Percentiles rank a stretch among this genome's conserved stretches.
phyloP scores from a whole-genome alignment of 257 asterid genomes.

The Petunia axillaris region DNA sequence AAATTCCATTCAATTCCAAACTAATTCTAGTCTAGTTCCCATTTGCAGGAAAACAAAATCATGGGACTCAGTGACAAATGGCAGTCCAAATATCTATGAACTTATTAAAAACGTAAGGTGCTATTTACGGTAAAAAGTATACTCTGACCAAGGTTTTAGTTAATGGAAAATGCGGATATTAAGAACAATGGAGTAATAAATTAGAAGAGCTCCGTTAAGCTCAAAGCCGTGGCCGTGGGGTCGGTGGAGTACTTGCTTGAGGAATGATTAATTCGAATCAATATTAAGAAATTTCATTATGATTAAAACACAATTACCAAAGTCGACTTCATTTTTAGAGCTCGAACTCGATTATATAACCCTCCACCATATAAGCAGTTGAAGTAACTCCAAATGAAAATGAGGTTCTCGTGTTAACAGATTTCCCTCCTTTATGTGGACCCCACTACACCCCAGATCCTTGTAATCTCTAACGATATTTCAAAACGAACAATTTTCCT shows the following conservation, averaged over 20 bases:
- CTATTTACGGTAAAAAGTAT: no score
- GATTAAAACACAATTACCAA: no score
- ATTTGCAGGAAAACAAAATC: neutral
- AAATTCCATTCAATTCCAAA: no score
- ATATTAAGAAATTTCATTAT: no score
- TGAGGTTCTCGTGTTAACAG: neutral
- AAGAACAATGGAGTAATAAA: no score
- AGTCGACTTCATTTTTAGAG: no score
- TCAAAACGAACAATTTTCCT: neutral
- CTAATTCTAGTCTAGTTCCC: no score
- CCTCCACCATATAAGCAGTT: no score
- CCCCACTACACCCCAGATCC: neutral
- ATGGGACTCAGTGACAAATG: neutral
- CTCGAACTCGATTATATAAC: no score
- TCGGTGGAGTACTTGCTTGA: neutral
- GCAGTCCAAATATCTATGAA: neutral
- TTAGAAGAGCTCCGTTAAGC: neutral
- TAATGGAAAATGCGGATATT: neutral
- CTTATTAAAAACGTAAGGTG: neutral
- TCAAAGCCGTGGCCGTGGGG: neutral
- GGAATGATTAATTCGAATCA: no score
- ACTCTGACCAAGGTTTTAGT: neutral
- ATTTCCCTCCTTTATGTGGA: constrained; percentile 20
- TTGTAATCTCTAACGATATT: constrained; percentile 14
- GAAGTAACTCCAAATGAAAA: no score